Conservation (phyloP, 108 stramenopile species). For the Skeletonema menzelii region DNA sequence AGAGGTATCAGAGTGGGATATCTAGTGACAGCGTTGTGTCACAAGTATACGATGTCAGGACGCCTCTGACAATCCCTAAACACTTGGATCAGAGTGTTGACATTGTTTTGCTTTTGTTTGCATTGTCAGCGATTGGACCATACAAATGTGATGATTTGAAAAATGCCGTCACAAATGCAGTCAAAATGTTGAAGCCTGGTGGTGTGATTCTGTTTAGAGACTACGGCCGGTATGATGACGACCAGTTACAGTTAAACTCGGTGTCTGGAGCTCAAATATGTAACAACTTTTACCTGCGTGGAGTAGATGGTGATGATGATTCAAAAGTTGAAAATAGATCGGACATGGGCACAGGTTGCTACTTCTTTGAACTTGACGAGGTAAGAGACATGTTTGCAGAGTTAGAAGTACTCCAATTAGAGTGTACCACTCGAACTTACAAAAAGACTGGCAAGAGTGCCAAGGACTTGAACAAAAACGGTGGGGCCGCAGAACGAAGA, state of each 20-base stretch:
- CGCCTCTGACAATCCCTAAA: not conserved
- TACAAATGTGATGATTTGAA: conserved; percentile 22
- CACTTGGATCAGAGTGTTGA: conserved; percentile 14
- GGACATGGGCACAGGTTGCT: conserved; percentile 63
- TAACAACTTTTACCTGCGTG: conserved; percentile 66
- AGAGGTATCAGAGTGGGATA: conserved; percentile 16
- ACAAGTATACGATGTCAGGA: conserved; percentile 5
- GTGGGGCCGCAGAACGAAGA: conserved; percentile 17
- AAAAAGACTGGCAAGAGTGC: conserved; percentile 56
- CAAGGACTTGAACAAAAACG: conserved; percentile 11
- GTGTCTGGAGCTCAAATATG: conserved; percentile 39
- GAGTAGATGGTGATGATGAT: not conserved
- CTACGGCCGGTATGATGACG: conserved; percentile 88
- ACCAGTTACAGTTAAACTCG: conserved; percentile 63
- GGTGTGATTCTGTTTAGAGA: conserved; percentile 82
- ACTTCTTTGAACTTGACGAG: conserved; percentile 75
- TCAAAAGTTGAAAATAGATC: conserved; percentile 6
- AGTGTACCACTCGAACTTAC: conserved; percentile 58
- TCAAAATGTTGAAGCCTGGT: conserved; percentile 60
- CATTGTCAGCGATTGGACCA: conserved; percentile 49
- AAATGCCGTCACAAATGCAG: conserved; percentile 54
- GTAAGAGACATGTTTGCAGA: conserved; percentile 62
- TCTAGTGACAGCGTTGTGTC: not conserved
- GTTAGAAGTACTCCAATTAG: conserved; percentile 64
- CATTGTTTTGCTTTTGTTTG: conserved; percentile 39